phyloP scores from a whole-genome alignment of 225 moss, liverwort and hornwort genomes.

The Ulota crispa region DNA sequence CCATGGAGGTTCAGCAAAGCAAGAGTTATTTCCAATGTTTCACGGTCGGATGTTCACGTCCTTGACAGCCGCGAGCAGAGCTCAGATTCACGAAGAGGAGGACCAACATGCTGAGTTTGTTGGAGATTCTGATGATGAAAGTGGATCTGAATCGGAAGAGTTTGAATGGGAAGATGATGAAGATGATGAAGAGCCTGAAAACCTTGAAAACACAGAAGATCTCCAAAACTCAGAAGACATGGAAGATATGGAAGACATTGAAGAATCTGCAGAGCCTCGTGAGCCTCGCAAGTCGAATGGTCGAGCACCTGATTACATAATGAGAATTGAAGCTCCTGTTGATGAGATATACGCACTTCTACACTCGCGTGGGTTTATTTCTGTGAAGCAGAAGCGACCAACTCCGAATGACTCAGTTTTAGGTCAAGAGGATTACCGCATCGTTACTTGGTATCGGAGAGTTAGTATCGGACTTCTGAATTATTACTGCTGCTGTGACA shows the following conservation, averaged over 20 bases:
- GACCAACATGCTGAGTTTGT: neutral
- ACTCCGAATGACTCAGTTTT: conserved; percentile 62
- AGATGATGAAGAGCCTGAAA: conserved; percentile 17
- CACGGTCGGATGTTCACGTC: conserved; percentile 11
- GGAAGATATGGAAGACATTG: conserved; percentile 15
- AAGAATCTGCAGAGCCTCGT: neutral
- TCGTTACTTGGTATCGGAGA: conserved; percentile 54
- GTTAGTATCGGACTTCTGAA: conserved; percentile 51
- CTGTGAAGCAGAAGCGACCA: conserved; percentile 57
- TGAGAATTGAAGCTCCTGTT: conserved; percentile 58
- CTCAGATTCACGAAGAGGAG: conserved; percentile 16
- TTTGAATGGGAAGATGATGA: conserved; percentile 41
- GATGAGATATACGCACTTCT: conserved; percentile 61
- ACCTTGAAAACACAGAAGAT: conserved; percentile 6
- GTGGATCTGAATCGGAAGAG: conserved; percentile 33
- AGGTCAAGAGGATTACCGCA: conserved; percentile 49
- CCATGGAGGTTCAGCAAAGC: conserved; percentile 13
- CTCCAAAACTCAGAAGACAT: conserved; percentile 12
- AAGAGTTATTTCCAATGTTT: conserved; percentile 1
- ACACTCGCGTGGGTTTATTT: conserved; percentile 54
- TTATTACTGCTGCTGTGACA: conserved; percentile 60
- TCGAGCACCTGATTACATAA: conserved; percentile 24
- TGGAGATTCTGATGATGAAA: conserved; percentile 33
- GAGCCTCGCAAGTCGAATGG: conserved; percentile 35
- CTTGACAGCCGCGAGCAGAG: conserved; percentile 9